Percentiles rank a stretch among this genome's conserved stretches.
Conservation (phyloP, 306 rosid species). For the Astragalus glycyphyllos region DNA sequence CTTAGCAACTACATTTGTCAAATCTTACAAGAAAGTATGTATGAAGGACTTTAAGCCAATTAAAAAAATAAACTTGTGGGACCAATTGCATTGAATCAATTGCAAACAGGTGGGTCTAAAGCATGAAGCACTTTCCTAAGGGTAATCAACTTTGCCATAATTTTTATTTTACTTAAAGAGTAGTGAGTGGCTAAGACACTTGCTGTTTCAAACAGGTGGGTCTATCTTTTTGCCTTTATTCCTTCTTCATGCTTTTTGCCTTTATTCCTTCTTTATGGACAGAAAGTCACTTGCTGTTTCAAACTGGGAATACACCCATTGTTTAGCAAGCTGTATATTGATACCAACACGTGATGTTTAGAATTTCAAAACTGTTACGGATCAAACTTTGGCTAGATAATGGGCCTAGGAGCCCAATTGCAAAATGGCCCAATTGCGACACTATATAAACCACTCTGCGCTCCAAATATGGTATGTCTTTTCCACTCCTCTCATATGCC, state of each 20-base stretch:
- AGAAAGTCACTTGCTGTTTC: slow-evolving; percentile 16
- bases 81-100: slow-evolving; percentile 31
- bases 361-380: too few relatives aligned
- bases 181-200: slow-evolving; percentile 30
- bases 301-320: slow-evolving; percentile 25
- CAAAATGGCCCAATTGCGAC: too few relatives aligned
- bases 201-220: too few relatives aligned
- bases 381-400: too few relatives aligned
- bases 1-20: slow-evolving; percentile 36
- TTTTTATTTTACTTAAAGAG: too few relatives aligned
- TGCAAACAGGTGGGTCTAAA: slow-evolving; percentile 38
- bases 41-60: slow-evolving; percentile 26
- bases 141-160: slow-evolving; percentile 17
- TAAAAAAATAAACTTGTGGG: slow-evolving; percentile 19
- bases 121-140: slow-evolving; percentile 34
- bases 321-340: neutral
- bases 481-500: too few relatives aligned
- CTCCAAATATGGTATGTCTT: too few relatives aligned
- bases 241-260: neutral
- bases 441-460: too few relatives aligned
- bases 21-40: slow-evolving; percentile 13
- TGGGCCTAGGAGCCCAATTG: too few relatives aligned
- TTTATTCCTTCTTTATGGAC: neutral
- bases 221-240: neutral
- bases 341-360: too few relatives aligned